phyloP scores from a whole-genome alignment of 1,284 basidiomycete species.

The Ganoderma multipileum region DNA sequence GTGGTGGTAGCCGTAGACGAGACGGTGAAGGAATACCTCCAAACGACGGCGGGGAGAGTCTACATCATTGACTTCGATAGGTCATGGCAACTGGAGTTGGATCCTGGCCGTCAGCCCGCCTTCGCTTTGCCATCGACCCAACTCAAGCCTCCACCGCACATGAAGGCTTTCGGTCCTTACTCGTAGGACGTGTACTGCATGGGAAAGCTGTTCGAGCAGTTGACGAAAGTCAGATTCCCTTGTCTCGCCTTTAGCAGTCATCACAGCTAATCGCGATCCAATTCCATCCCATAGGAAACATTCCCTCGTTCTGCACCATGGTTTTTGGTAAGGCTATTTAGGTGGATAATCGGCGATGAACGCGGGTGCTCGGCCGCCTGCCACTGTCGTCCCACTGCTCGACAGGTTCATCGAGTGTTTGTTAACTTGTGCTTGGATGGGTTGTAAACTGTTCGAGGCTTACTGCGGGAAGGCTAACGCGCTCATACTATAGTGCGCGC shows the following conservation, averaged over 20 bases:
- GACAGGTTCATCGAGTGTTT: background rate
- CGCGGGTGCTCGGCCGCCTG: background rate
- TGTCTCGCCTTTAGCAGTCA: background rate
- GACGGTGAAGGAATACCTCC: background rate
- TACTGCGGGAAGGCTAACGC: too few relatives aligned
- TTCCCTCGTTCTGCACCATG: background rate
- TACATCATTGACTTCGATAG: conserved; percentile 2
- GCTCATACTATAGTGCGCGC: too few relatives aligned
- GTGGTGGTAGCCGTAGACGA: background rate
- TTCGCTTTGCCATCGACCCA: background rate
- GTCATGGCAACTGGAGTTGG: background rate
- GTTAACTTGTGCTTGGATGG: background rate
- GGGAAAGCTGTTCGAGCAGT: background rate
- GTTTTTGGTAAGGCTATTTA: background rate
- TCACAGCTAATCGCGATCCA: background rate
- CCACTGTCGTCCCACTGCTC: background rate
- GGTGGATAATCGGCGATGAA: background rate
- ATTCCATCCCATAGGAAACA: background rate
- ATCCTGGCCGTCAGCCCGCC: background rate
- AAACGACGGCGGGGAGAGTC: background rate
- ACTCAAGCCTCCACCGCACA: background rate
- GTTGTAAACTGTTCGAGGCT: background rate
- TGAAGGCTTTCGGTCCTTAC: background rate
- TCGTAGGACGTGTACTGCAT: background rate
- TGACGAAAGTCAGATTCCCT: background rate